Percentiles rank a stretch among this genome's conserved stretches.
phyloP scores from a whole-genome alignment of 2,329 filamentous ascomycete genomes.

The Cordyceps cateniannulata region DNA sequence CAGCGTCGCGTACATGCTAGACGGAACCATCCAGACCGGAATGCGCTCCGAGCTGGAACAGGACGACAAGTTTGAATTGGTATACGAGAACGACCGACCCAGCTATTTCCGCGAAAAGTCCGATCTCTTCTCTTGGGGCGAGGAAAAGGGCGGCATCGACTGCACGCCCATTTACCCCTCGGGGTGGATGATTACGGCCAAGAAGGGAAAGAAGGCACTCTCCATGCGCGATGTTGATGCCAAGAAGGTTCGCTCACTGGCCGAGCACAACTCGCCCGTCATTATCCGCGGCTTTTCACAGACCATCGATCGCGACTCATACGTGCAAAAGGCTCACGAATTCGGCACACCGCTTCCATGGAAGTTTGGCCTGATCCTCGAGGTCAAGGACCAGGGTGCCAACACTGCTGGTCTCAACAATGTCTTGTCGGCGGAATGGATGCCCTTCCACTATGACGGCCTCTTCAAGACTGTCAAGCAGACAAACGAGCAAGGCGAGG shows the following conservation, averaged over 20 bases:
- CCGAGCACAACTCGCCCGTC: slow-evolving; percentile 46
- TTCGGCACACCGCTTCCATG: slow-evolving; percentile 42
- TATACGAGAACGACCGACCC: slow-evolving; percentile 37
- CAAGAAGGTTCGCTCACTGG: slow-evolving; percentile 36
- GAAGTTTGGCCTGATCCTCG: slow-evolving; percentile 46
- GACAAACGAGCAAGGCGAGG: slow-evolving; percentile 30
- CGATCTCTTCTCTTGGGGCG: slow-evolving; percentile 34
- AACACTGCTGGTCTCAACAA: slow-evolving; percentile 42
- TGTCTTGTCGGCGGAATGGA: slow-evolving; percentile 45
- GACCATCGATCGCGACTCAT: slow-evolving; percentile 37
- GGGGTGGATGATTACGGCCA: slow-evolving; percentile 35
- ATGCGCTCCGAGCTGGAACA: slow-evolving; percentile 34
- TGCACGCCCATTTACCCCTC: slow-evolving; percentile 42
- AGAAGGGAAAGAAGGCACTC: slow-evolving; percentile 23
- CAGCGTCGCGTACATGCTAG: slow-evolving; percentile 34
- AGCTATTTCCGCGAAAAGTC: slow-evolving; percentile 46
- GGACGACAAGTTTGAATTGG: slow-evolving; percentile 35
- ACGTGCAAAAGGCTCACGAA: slow-evolving; percentile 38
- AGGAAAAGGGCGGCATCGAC: slow-evolving; percentile 29
- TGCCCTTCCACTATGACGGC: slow-evolving; percentile 54
- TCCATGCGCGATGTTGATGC: slow-evolving; percentile 38
- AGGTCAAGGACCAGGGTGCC: slow-evolving; percentile 42
- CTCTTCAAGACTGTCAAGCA: slow-evolving; percentile 46
- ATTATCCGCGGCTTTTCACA: slow-evolving; percentile 45
- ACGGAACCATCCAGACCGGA: slow-evolving; percentile 35